Base-by-base conservation (phyloP, 176 grass and related monocot species). In the Poa annua region DNA sequence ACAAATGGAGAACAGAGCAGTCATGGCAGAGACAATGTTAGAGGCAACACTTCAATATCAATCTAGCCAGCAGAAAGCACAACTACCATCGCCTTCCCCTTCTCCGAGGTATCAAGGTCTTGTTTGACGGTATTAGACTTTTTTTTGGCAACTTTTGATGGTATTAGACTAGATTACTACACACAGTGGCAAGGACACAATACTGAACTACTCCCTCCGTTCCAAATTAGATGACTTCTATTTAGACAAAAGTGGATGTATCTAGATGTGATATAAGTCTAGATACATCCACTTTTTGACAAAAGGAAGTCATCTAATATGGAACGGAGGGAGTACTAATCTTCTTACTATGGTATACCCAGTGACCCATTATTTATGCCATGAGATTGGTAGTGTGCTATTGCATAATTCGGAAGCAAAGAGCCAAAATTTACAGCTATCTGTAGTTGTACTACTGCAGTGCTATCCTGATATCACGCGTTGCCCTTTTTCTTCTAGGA, bases 1-100 rank as follows among this genome's bases (percentile, higher is more conserved):
- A 0, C 83, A 90, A 84, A 90, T 99, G 93, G 93, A 96, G 89
- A 99, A 90, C 71, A 92, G 96, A 81, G 93, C 93, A 71, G 93
- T 99, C 45, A 96, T 99, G 96, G 96, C 96, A 78, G 96, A 99
- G 90, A 96, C 93, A 34, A 96, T 96, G 91, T 77, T 99, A 80
- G 96, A 99, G 78, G 96, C 96, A 65, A 99, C 96, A 57, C 68
- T 99, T 84, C 96, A 99, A 63, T 99, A 99, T 74, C 93, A 99
- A 83, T 99, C 93, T 85, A 90, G 96, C 59, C 96, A 99, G 79
- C 91, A 88, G 44, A 99, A 99, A 87, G 93, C 96, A 71, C 91
- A 93, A 49, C 82, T 93, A 36, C 87, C 89, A 63, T 90, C 91
- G 11, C 88, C 90, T 59, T 89, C 86, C 42, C 87, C 90, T 85